Conservation (phyloP, 768 basidiomycete species). For the Kwoniella newhampshirensis region DNA sequence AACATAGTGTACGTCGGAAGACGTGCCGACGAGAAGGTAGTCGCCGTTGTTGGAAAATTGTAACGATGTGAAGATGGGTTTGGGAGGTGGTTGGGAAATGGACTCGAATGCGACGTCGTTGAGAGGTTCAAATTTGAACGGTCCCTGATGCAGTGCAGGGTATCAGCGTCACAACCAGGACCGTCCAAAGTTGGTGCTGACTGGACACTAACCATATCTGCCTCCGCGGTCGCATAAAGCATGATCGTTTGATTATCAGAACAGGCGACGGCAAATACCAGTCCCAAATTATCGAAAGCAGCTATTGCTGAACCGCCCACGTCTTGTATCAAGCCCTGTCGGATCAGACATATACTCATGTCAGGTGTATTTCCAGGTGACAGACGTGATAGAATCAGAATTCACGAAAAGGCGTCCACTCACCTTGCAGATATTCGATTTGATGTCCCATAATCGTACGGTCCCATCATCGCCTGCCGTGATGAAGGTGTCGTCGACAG, state of each 20-base stretch:
- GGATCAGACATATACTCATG: background rate
- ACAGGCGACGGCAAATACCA: constrained; percentile 46
- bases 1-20: constrained; percentile 87
- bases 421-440: constrained; percentile 68
- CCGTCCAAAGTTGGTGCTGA: background rate
- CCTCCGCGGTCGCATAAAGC: constrained; percentile 34
- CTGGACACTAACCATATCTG: constrained; percentile 37
- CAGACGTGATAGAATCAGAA: too few species aligned
- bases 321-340: constrained; percentile 44
- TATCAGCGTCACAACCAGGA: too few species aligned
- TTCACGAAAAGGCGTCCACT: constrained; percentile 16
- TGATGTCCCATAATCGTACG: constrained; percentile 93
- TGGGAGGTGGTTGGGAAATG: constrained; percentile 80
- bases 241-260: constrained; percentile 38
- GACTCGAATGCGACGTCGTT: constrained; percentile 74
- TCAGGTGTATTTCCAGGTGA: background rate
- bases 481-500: constrained; percentile 92
- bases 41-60: constrained; percentile 87
- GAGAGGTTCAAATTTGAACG: constrained; percentile 79
- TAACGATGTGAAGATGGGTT: constrained; percentile 86
- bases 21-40: constrained; percentile 86
- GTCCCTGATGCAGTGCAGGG: too few species aligned
- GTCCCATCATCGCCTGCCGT: constrained; percentile 92
- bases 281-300: constrained; percentile 44
- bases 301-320: constrained; percentile 48